Evolutionary conservation across 352 stramenopile genomes (phyloP).

Genomic region (Phytophthora hibernalis): DNA sequence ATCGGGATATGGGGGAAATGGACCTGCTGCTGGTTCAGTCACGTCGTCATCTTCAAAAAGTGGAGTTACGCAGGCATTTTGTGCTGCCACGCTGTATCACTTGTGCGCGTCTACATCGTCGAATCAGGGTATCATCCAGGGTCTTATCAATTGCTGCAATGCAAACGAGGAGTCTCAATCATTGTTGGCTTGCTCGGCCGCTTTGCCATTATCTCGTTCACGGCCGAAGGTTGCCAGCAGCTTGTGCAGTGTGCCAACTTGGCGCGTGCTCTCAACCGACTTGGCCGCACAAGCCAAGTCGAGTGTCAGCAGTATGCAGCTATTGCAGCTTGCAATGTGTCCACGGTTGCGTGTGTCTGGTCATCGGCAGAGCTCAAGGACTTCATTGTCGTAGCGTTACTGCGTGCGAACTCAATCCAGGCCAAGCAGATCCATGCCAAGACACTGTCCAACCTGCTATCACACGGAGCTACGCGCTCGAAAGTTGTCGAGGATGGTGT

Average conservation of each 20-base stretch:
- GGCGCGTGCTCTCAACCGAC: constrained; percentile 71
- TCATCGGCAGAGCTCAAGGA: constrained; percentile 78
- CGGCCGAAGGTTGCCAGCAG: constrained; percentile 58
- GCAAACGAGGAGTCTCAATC: constrained; percentile 73
- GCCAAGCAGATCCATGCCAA: constrained; percentile 87
- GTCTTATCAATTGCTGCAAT: constrained; percentile 75
- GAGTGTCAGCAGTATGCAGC: constrained; percentile 85
- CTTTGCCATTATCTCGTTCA: constrained; percentile 87
- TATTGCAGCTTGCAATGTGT: constrained; percentile 83
- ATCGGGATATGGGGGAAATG: constrained; percentile 8
- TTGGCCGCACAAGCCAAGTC: constrained; percentile 73
- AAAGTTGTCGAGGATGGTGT: constrained; percentile 80
- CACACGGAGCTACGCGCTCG: constrained; percentile 53
- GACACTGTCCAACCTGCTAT: constrained; percentile 81
- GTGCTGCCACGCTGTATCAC: constrained; percentile 77
- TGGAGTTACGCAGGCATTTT: constrained; percentile 66
- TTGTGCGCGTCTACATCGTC: constrained; percentile 65
- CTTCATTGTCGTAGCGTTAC: constrained; percentile 80
- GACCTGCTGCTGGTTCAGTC: constrained; percentile 1
- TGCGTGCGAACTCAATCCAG: constrained; percentile 81
- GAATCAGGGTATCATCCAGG: constrained; percentile 60
- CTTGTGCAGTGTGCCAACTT: constrained; percentile 57
- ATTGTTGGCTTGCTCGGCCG: constrained; percentile 72
- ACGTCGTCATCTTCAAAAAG: constrained; percentile 18
- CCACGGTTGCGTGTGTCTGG: constrained; percentile 74